phyloP scores from a whole-genome alignment of 257 asterid genomes.

The Fraxinus excelsior region DNA sequence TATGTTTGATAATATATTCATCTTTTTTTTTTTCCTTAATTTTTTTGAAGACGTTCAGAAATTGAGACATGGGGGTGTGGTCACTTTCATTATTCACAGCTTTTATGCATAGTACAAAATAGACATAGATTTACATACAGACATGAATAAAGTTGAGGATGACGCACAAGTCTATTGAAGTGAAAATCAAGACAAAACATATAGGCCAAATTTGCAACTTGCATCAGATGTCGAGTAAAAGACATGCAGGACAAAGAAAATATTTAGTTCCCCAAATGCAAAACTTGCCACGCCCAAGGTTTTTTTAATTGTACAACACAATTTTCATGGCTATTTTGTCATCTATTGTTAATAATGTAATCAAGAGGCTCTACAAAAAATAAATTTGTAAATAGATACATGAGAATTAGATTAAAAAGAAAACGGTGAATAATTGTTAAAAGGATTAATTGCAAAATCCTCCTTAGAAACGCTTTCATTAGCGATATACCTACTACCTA shows the following conservation, averaged over 20 bases:
- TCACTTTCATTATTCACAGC: background rate
- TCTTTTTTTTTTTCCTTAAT: background rate
- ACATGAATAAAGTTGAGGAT: background rate
- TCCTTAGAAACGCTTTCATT: too few species aligned
- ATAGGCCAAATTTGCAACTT: slow-evolving; percentile 2
- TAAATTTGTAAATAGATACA: too few species aligned
- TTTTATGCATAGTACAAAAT: background rate
- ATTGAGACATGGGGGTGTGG: background rate
- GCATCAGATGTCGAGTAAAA: background rate
- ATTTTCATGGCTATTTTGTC: background rate
- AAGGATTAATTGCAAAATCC: too few species aligned
- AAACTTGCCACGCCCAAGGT: background rate
- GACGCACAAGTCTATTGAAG: background rate
- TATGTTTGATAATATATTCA: too few species aligned
- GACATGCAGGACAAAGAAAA: background rate
- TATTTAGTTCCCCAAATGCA: background rate
- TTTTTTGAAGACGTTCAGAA: background rate
- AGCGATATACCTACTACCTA: too few species aligned
- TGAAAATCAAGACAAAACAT: background rate
- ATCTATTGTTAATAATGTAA: background rate
- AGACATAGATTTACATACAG: background rate
- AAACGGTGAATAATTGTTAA: too few species aligned
- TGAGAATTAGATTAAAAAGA: too few species aligned
- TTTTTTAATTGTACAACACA: background rate
- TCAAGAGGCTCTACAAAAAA: too few species aligned